Evolutionary conservation across 1,139 yeast genomes (phyloP), one percentile per base, ranked within the genome.

Genomic region (Zhuliangozyma parablackwelliae): DNA sequence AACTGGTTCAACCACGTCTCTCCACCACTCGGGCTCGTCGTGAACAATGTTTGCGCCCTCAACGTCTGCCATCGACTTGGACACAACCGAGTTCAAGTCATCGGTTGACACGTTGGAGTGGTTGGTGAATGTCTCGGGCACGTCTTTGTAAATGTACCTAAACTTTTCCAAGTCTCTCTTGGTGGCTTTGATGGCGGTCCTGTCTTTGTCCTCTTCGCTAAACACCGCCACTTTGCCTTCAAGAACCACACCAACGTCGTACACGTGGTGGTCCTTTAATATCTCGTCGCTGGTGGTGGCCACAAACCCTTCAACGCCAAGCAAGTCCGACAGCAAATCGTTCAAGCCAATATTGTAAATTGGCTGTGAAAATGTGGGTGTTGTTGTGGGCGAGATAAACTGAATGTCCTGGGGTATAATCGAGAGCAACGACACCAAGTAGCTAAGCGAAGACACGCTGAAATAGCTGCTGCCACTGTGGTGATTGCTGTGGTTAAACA

Each of bases 251-350:
- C 63, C 73, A 31, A 57, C 45, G 42, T 85, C 94, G 53, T 75
- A 85, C 2, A 81, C 48, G 11, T 71, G 69, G 9, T 58, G 56
- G 46, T 79, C 82, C 42, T 72, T 78, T 49, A 78, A 60, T 21
- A 86, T 77, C 41, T 80, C 84, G 54, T 87, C 96, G 36, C 83
- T 77, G 1, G 95, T 82, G 12, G 79, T 71, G 1, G 84, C 92
- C 30, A 84, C 65, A 51, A 61, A 81, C 1, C 76, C 74, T 26
- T 54, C 45, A 6, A 53, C 34, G 33, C 51, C 36, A 10, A 52
- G 28, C 32, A 55, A 38, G 3, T 41, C 44, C 25, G 43, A 43
- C 5, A 34, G 24, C 36, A 76, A 63, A 51, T 85, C 92, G 37
- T 73, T 71, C 26, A 85, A 70, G 12, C 88, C 83, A 21, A 84